Percentiles rank a stretch among this genome's conserved stretches.
These are phyloP conservation scores for Angophora floribunda DNA, from an alignment of 345 rosid genomes.

Conservation along the genomic window DNA sequence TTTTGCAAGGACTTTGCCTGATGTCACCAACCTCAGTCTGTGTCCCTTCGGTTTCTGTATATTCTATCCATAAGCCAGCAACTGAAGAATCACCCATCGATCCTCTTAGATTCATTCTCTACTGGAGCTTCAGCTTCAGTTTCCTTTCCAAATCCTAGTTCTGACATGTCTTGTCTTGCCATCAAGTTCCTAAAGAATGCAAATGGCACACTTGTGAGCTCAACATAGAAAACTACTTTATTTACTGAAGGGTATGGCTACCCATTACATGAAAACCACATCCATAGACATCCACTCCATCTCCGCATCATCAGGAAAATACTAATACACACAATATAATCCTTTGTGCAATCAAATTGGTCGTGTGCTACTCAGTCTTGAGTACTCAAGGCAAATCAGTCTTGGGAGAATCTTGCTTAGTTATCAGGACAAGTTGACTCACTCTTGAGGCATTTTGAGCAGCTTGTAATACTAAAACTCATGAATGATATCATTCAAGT, in stretches of 20 bases:
- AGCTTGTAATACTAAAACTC: background rate
- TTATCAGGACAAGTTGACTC: background rate
- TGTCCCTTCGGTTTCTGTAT: background rate
- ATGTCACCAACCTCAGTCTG: background rate
- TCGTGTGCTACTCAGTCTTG: background rate
- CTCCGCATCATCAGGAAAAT: background rate
- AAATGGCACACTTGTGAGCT: background rate
- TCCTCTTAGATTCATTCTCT: constrained; percentile 7
- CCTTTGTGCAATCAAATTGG: background rate
- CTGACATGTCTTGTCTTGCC: constrained; percentile 85
- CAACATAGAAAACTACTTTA: background rate
- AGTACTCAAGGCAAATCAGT: background rate
- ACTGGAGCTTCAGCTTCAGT: constrained; percentile 13
- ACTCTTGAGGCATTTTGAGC: background rate
- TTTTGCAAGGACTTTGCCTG: background rate
- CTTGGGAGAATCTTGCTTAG: background rate
- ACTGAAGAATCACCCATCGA: constrained; percentile 8
- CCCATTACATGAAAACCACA: background rate
- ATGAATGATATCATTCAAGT: background rate
- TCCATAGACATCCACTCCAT: background rate
- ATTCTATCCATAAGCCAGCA: background rate
- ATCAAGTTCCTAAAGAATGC: constrained; percentile 63
- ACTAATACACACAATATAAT: background rate
- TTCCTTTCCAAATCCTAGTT: constrained; percentile 67
- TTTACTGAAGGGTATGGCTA: background rate